Conservation (phyloP, 169 alveolate species). For the Prorocentrum cordatum region DNA sequence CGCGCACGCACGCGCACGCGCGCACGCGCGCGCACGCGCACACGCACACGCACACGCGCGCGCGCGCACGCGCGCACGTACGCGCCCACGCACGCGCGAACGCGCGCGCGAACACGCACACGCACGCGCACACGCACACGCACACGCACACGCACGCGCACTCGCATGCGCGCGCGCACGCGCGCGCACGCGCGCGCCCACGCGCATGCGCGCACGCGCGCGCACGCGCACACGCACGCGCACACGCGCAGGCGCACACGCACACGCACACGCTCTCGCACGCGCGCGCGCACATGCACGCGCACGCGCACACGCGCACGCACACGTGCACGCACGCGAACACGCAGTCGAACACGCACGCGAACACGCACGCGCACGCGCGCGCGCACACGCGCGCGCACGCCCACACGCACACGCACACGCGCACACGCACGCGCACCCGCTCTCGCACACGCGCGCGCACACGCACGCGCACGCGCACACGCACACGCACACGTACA, state of each 20-base stretch:
- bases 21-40: background rate
- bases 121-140: no score
- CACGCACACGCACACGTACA: background rate
- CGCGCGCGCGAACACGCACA: no score
- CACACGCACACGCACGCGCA: background rate
- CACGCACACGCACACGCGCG: background rate
- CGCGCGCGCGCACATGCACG: background rate
- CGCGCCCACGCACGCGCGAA: no score
- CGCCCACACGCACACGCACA: background rate
- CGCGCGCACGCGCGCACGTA: no score
- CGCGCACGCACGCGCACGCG: background rate
- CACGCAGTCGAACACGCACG: background rate
- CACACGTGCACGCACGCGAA: background rate
- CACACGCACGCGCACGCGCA: background rate
- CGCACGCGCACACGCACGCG: background rate
- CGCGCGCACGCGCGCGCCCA: background rate
- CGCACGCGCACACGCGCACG: background rate
- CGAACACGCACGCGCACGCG: background rate
- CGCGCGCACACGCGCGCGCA: background rate
- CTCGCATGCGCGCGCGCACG: background rate
- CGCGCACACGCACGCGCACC: background rate
- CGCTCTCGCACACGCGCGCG: background rate
- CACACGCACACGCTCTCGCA: background rate
- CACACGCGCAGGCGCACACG: background rate
- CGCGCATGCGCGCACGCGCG: background rate